Base-by-base conservation (phyloP, 148 eudicot genomes). In the Arctostaphylos glauca region DNA sequence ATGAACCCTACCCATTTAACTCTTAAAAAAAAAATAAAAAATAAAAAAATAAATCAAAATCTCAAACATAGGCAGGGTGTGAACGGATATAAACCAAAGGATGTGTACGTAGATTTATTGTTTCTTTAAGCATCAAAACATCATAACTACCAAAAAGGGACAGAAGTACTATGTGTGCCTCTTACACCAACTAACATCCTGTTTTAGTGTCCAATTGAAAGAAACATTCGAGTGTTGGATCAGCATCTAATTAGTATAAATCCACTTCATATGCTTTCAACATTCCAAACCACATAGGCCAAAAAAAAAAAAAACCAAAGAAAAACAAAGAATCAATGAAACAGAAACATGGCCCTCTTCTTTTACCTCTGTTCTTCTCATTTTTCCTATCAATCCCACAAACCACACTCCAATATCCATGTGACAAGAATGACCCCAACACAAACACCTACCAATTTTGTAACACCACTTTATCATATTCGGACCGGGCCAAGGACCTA, bases 401-500 rank as follows among this genome's bases (percentile, higher is more conserved):
- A n/a, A 13, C 84, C 15, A 86, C 80, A 25, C 81, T 41, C 23
- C 86, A 86, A 73, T 88, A 83, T 23, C 84, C 88, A 3, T 88
- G 89, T 49, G 44, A 88, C 83, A 80, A 83, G 21, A 73, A 19
- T 14, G 81, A 60, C 44, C 41, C 84, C 0, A 84, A 87, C 56
- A 77, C 82, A 21, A 74, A 7, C 67, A 64, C 73, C 2, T 87
- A 58, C 18, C 50, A 86, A 12, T 90, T 91, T 60, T 91, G 94
- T 76, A 53, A 87, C 78, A 84, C 82, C 21, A n/a, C 80, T 6
- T 41, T 87, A 15, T 84, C 92, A 1, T 82, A 84, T 15, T 12
- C 52, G 4, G 80, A 70, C 12, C 88, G 89, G 41, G 92, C 85
- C 81, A 76, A 82, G 49, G 92, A 91, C 87, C 81, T 91, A 9